Conservation (phyloP, 2,329 filamentous ascomycete genomes). For the Capronia americana region DNA sequence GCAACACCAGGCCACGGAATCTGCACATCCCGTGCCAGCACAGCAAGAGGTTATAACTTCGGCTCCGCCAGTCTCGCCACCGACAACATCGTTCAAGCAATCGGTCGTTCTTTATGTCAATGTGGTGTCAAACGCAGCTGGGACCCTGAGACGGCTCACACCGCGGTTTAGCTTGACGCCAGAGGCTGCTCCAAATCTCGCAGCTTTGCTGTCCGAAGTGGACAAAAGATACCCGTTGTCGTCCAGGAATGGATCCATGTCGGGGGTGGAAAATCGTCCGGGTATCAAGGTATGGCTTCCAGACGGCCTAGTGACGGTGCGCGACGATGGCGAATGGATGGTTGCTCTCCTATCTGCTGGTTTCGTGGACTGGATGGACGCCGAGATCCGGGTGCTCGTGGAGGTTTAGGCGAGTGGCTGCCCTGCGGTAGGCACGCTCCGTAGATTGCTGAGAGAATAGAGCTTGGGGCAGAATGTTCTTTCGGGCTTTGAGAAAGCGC, state of each 20-base stretch:
- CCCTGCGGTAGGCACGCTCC: not conserved
- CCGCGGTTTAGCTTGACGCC: slow-evolving; percentile 36
- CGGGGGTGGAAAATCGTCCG: slow-evolving; percentile 20
- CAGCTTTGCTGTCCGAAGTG: slow-evolving; percentile 32
- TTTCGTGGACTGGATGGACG: slow-evolving; percentile 56
- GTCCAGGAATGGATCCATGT: slow-evolving; percentile 6
- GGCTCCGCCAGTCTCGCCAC: slow-evolving; percentile 2
- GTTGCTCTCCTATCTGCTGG: slow-evolving; percentile 52
- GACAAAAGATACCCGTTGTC: slow-evolving; percentile 30
- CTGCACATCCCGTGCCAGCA: not conserved
- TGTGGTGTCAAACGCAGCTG: slow-evolving; percentile 36
- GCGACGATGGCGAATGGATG: slow-evolving; percentile 53
- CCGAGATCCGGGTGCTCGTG: slow-evolving; percentile 51
- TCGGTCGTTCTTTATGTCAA: slow-evolving; percentile 37
- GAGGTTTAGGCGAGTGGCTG: slow-evolving; percentile 42
- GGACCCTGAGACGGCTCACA: slow-evolving; percentile 33
- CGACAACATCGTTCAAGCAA: slow-evolving; percentile 30
- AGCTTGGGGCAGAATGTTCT: slow-evolving; percentile 3
- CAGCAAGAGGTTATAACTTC: slow-evolving; percentile 13
- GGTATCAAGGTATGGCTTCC: slow-evolving; percentile 50
- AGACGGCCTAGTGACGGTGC: slow-evolving; percentile 49
- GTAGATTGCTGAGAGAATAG: slow-evolving; percentile 2
- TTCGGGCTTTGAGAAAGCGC: slow-evolving; percentile 18
- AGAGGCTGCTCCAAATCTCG: slow-evolving; percentile 31
- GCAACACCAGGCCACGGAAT: slow-evolving; percentile 11